Evolutionary conservation across 2,329 filamentous ascomycete species (phyloP), one percentile per base, ranked within the genome.

Genomic region (Hymenoscyphus repandus): DNA sequence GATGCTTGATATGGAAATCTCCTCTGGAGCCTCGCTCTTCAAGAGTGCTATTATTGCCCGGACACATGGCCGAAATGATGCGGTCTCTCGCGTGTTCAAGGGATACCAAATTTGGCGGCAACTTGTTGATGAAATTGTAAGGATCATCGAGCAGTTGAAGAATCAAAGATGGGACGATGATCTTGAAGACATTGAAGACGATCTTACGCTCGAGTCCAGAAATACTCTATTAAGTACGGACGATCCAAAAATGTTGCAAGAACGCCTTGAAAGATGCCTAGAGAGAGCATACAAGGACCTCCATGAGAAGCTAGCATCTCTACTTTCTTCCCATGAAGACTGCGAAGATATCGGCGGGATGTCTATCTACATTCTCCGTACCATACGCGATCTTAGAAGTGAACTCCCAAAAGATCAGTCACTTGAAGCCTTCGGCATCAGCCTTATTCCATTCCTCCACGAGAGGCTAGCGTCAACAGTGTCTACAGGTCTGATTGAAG

Each of bases 141-240:
- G 74, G 15, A 74, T 85, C 3, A 77, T 90, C 6, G 80, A 82
- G 37, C 75, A 80, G 51, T 77, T 93, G 59, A 79, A 75, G 53
- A 78, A 79, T 42, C 81, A 85, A 57, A 79, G 82, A 50, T 91
- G 88, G 86, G 85, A 91, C 55, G 85, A 88, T 49, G 85, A 88
- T 53, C 75, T 83, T 27, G 70, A 73, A 45, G 82, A 86, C 45
- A 81, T 89, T 37, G 86, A 90, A 53, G 85, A 90, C 53, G 86
- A 91, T 55, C 76, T 86, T 48, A 80, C 78, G 1, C 78, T 86
- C 17, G 83, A 88, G 54, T 75, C 75, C 15, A 77, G 84, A 32
- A 84, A 89, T 59, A 76, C 77, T 34, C 67, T 83, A 0, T 74
- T 95, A 11, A 89, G 84, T 66, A 80, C 80, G 47, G 82, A 92